Evolutionary conservation across 176 grass and related monocot genomes (phyloP).

Genomic region (Thalia dealbata): DNA sequence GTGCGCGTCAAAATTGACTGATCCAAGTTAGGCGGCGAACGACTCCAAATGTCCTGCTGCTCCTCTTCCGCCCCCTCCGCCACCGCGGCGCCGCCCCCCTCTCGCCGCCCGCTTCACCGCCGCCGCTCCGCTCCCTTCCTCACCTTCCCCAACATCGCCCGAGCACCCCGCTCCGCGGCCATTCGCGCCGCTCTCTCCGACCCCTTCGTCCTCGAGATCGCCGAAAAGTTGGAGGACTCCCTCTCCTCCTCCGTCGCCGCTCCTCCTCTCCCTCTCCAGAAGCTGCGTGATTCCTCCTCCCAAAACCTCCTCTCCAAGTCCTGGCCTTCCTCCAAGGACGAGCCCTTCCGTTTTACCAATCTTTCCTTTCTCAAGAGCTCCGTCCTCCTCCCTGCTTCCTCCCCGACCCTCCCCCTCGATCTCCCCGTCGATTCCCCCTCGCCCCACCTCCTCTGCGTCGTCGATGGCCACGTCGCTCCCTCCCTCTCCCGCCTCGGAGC

Average conservation of each 20-base stretch:
- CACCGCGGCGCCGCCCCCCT: neutral
- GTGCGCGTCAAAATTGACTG: neutral
- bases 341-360: slow-evolving; percentile 64
- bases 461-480: slow-evolving; percentile 30
- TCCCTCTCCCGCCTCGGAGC: slow-evolving; percentile 24
- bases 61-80: neutral
- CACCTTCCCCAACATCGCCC: neutral
- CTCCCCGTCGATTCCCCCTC: slow-evolving; percentile 23
- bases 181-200: slow-evolving; percentile 21
- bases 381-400: slow-evolving; percentile 32
- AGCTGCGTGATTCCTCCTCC: slow-evolving; percentile 40
- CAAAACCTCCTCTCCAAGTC: slow-evolving; percentile 46
- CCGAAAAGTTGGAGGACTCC: slow-evolving; percentile 44
- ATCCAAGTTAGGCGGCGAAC: neutral
- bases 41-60: neutral
- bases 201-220: slow-evolving; percentile 45
- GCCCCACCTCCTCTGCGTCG: slow-evolving; percentile 26
- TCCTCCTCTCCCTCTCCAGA: slow-evolving; percentile 33
- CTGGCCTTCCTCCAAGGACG: slow-evolving; percentile 54
- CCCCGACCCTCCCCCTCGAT: slow-evolving; percentile 16
- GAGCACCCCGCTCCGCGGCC: neutral
- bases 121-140: neutral
- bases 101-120: slow-evolving; percentile 4
- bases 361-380: slow-evolving; percentile 45
- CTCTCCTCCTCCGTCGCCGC: slow-evolving; percentile 21